These are phyloP conservation scores for Amylocarpus encephaloides DNA, from an alignment of 2,329 filamentous ascomycete genomes.

Conservation along the genomic window DNA sequence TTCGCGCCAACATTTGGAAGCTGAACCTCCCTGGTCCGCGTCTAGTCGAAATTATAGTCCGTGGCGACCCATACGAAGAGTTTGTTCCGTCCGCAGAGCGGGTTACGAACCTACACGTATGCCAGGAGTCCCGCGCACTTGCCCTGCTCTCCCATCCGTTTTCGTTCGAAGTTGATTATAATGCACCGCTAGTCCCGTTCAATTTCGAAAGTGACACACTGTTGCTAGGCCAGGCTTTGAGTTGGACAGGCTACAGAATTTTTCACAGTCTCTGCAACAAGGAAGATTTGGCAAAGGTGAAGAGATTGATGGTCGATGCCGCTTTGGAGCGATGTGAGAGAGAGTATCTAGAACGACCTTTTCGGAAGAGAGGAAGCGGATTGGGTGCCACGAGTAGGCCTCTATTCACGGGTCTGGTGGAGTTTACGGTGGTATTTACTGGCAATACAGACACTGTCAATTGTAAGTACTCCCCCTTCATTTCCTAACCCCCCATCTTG, in stretches of 20 bases:
- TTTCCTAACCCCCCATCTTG: neutral
- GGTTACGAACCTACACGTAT: neutral
- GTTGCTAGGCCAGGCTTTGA: neutral
- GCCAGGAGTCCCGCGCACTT: neutral
- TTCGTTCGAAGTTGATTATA: neutral
- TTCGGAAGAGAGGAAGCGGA: neutral
- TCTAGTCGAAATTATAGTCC: neutral
- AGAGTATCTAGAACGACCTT: neutral
- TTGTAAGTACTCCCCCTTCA: neutral
- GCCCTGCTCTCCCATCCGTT: neutral
- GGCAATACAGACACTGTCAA: neutral
- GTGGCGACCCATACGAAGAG: neutral
- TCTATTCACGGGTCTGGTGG: neutral
- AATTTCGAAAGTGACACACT: slow-evolving; percentile 2
- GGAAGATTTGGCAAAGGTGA: neutral
- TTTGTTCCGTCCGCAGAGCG: neutral
- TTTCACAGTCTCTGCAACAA: neutral
- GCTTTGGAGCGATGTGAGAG: neutral
- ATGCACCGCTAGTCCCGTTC: neutral
- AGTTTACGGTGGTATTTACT: neutral
- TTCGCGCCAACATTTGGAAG: too few species aligned
- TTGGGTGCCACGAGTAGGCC: neutral
- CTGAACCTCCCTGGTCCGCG: neutral
- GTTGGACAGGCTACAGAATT: neutral
- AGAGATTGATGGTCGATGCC: neutral